phyloP scores from a whole-genome alignment of 2,329 filamentous ascomycete species.

The Penicillium sclerotiorum region DNA sequence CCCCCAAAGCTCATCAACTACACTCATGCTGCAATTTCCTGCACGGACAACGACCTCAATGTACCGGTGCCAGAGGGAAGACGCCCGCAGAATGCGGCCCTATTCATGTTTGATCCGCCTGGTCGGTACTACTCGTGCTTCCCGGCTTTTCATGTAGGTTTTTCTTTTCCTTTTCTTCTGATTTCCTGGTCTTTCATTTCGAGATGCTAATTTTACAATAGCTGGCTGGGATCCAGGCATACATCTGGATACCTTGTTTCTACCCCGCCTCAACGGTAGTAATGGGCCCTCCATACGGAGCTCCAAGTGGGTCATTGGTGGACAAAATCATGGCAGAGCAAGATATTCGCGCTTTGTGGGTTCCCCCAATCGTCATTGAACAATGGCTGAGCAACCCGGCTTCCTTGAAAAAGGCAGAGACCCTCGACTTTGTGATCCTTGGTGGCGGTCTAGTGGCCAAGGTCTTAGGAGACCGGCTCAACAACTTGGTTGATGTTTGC shows the following conservation, averaged over 20 bases:
- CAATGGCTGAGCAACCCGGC: constrained; percentile 10
- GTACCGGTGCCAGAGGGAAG: constrained; percentile 14
- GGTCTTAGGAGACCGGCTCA: constrained; percentile 10
- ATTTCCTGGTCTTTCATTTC: background rate
- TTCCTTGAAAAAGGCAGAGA: constrained; percentile 11
- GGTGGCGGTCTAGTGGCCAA: constrained; percentile 9
- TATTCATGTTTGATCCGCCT: constrained; percentile 13
- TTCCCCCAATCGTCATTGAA: constrained; percentile 14
- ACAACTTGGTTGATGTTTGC: constrained; percentile 15
- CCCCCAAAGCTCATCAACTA: constrained; percentile 15
- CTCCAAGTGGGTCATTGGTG: constrained; percentile 14
- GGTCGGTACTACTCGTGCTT: constrained; percentile 17
- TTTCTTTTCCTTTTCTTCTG: background rate
- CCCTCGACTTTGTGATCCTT: constrained; percentile 13
- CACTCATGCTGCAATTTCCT: constrained; percentile 13
- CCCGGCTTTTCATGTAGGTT: constrained; percentile 14
- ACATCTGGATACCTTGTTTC: constrained; percentile 9
- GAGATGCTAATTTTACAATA: background rate
- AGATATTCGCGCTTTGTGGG: constrained; percentile 12
- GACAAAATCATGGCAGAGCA: constrained; percentile 12
- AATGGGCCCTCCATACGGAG: constrained; percentile 14
- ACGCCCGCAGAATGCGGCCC: constrained; percentile 9
- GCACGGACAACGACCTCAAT: constrained; percentile 17
- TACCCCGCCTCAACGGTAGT: constrained; percentile 9
- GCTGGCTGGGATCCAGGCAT: constrained; percentile 14